Conservation (phyloP, 139 green algal genomes). For the Picochlorum costavermella region DNA sequence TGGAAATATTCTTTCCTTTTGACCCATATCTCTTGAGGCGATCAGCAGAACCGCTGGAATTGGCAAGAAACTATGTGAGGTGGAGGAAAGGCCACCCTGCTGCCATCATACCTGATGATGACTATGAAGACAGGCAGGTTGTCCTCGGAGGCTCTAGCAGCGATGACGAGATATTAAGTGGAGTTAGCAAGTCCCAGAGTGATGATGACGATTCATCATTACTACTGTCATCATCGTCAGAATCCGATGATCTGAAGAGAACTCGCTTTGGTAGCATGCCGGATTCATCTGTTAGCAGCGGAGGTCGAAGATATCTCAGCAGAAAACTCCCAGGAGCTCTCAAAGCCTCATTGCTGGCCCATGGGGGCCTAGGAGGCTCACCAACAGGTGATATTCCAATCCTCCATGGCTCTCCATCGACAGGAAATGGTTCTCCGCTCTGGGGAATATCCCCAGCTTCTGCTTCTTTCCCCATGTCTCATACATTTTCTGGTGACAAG, state of each 20-base stretch:
- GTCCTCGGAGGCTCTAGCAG: not conserved
- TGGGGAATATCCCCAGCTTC: not conserved
- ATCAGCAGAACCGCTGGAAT: slow-evolving; percentile 45
- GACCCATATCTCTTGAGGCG: slow-evolving; percentile 84
- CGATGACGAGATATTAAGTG: not conserved
- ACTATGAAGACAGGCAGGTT: not conserved
- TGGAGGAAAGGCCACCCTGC: slow-evolving; percentile 37
- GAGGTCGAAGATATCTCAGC: not conserved
- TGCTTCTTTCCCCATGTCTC: not conserved
- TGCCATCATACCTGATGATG: slow-evolving; percentile 1
- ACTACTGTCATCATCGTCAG: not conserved
- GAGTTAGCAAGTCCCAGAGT: not conserved
- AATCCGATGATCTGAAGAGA: slow-evolving; percentile 15
- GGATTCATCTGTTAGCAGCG: slow-evolving; percentile 15
- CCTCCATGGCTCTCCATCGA: not conserved
- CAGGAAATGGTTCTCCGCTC: not conserved
- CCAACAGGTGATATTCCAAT: slow-evolving; percentile 6
- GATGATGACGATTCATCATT: slow-evolving; percentile 2
- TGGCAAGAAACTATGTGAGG: slow-evolving; percentile 42
- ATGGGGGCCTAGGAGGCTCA: not conserved
- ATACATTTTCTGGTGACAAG: not conserved
- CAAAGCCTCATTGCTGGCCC: slow-evolving; percentile 7
- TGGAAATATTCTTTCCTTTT: slow-evolving; percentile 94
- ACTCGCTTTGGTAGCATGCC: slow-evolving; percentile 22
- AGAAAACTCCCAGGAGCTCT: slow-evolving; percentile 7